Evolutionary conservation across 768 basidiomycete genomes (phyloP).

Genomic region (Tremella yokohamensis): DNA sequence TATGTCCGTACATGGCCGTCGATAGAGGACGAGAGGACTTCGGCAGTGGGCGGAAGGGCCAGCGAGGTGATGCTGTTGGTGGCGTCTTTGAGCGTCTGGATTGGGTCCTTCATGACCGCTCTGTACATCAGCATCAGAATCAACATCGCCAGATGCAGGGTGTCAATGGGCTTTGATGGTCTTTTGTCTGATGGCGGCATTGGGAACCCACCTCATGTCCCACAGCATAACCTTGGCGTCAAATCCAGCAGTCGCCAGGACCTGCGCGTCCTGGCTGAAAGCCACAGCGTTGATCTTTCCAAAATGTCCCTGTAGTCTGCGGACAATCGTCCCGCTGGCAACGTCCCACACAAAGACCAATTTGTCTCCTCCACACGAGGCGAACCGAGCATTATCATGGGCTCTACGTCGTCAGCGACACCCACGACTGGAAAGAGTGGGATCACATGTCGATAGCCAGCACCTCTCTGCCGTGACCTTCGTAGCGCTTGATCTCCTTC

Average conservation of each 20-base stretch:
- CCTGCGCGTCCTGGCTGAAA: slow-evolving; percentile 72
- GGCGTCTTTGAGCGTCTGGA: slow-evolving; percentile 61
- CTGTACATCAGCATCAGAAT: slow-evolving; percentile 51
- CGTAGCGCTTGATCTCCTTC: slow-evolving; percentile 83
- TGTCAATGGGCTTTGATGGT: too few species aligned
- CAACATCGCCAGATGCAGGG: background rate
- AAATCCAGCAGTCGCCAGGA: slow-evolving; percentile 85
- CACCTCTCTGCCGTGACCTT: slow-evolving; percentile 93
- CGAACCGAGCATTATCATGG: slow-evolving; percentile 91
- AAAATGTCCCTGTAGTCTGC: slow-evolving; percentile 82
- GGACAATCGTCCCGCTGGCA: slow-evolving; percentile 72
- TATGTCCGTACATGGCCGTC: slow-evolving; percentile 91
- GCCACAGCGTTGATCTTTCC: slow-evolving; percentile 85
- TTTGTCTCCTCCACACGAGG: slow-evolving; percentile 88
- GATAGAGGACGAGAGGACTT: slow-evolving; percentile 75
- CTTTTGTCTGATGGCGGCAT: background rate
- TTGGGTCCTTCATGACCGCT: slow-evolving; percentile 72
- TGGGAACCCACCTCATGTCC: slow-evolving; percentile 70
- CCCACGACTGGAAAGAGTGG: background rate
- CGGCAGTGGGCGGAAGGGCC: slow-evolving; percentile 52
- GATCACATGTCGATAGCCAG: slow-evolving; percentile 77
- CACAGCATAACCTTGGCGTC: slow-evolving; percentile 87
- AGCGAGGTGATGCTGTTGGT: slow-evolving; percentile 41
- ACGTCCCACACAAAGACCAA: slow-evolving; percentile 96
- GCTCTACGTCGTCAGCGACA: slow-evolving; percentile 56